Conservation (phyloP, 306 rosid genomes). For the Quercus suber region DNA sequence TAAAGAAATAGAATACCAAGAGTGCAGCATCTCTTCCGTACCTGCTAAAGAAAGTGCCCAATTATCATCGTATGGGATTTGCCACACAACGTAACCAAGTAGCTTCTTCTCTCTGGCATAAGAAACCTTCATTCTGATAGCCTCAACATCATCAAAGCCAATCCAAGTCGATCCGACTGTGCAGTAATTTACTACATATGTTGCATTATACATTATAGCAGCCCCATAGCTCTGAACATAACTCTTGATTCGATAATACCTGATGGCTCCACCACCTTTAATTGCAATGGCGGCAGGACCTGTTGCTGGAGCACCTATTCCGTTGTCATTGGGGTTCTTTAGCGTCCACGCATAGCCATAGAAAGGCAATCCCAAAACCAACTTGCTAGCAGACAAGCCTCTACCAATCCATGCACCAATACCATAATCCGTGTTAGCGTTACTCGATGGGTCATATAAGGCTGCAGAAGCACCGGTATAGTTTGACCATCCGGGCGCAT, state of each 20-base stretch:
- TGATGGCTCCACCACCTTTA: not conserved
- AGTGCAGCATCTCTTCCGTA: not conserved
- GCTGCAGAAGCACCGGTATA: slow-evolving; percentile 23
- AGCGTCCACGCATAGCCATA: slow-evolving; percentile 37
- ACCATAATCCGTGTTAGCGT: slow-evolving; percentile 4
- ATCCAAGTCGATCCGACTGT: slow-evolving; percentile 33
- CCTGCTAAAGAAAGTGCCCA: slow-evolving; percentile 32
- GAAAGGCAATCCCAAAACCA: slow-evolving; percentile 41
- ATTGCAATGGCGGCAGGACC: slow-evolving; percentile 15
- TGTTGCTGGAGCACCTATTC: slow-evolving; percentile 22
- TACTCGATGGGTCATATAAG: slow-evolving; percentile 25
- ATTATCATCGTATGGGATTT: slow-evolving; percentile 26
- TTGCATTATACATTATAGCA: slow-evolving; percentile 15
- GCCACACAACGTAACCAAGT: slow-evolving; percentile 31
- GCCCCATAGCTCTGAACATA: slow-evolving; percentile 10
- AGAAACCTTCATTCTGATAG: slow-evolving; percentile 25
- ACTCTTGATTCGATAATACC: slow-evolving; percentile 16
- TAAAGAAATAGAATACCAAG: not conserved
- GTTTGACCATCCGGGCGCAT: not conserved
- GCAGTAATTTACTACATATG: slow-evolving; percentile 30
- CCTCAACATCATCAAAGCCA: slow-evolving; percentile 33
- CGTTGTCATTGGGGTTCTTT: not conserved
- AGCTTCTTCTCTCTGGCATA: slow-evolving; percentile 35
- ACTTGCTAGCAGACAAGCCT: slow-evolving; percentile 15
- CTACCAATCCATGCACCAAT: slow-evolving; percentile 17